phyloP scores from a whole-genome alignment of 1,284 basidiomycete species.

The Cryptococcus sp. region DNA sequence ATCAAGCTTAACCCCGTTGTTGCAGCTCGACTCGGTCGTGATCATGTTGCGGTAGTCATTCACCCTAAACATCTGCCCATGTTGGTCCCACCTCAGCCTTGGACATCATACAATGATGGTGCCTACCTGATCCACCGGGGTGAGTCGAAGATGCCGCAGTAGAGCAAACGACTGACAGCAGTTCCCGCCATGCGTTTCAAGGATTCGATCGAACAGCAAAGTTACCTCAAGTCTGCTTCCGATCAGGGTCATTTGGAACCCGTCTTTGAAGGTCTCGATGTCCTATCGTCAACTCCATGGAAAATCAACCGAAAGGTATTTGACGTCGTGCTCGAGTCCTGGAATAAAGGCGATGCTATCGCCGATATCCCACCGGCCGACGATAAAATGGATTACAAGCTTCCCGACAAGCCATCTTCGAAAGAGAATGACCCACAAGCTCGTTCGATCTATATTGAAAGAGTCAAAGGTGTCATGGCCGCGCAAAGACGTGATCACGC shows the following conservation, averaged over 20 bases:
- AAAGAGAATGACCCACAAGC: conserved; percentile 64
- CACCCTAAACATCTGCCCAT: conserved; percentile 95
- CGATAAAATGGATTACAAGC: conserved; percentile 24
- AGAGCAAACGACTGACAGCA: conserved; percentile 39
- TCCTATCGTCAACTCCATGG: conserved; percentile 89
- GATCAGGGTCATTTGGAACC: conserved; percentile 72
- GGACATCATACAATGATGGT: conserved; percentile 74
- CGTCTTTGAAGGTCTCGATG: conserved; percentile 84
- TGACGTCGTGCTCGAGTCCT: conserved; percentile 66
- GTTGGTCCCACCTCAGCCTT: conserved; percentile 86
- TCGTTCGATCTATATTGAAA: conserved; percentile 59
- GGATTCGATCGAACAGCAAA: conserved; percentile 79
- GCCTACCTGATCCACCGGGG: conserved; percentile 77
- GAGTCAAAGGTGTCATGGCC: conserved; percentile 60
- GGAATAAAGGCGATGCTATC: conserved; percentile 76
- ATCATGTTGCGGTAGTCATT: conserved; percentile 68
- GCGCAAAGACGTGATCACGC: conserved; percentile 76
- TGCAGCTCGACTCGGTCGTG: conserved; percentile 70
- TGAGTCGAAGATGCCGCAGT: no score
- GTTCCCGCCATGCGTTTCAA: conserved; percentile 87
- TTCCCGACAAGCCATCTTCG: conserved; percentile 61
- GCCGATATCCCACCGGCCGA: conserved; percentile 69
- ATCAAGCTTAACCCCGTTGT: conserved; percentile 83
- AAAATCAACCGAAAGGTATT: conserved; percentile 74
- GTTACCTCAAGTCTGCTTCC: conserved; percentile 74